Conservation (phyloP, 805 yeast genomes). For the Zygotorulaspora danielsina region DNA sequence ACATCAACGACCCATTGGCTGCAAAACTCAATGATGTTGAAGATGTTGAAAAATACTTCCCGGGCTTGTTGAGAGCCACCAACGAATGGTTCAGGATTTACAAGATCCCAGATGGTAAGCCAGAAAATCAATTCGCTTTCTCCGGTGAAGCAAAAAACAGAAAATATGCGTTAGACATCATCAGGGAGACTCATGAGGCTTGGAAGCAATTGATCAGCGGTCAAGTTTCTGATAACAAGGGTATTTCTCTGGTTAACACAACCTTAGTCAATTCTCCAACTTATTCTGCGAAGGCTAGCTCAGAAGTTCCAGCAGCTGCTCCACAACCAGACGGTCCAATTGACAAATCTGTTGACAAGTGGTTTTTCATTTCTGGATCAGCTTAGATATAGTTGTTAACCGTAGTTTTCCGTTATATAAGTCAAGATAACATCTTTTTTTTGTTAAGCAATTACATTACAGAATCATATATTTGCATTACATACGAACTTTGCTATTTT, state of each 20-base stretch:
- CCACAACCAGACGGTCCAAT: conserved; percentile 85
- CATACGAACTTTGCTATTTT: conserved; percentile 59
- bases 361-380: conserved; percentile 95
- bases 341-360: conserved; percentile 93
- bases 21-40: conserved; percentile 81
- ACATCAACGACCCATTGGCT: conserved; percentile 84
- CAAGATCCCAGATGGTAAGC: conserved; percentile 97
- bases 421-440: neutral
- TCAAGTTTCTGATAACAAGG: conserved; percentile 53
- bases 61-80: conserved; percentile 89
- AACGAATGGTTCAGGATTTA: conserved; percentile 98
- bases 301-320: conserved; percentile 64
- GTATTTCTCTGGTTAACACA: conserved; percentile 71
- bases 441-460: too few species aligned
- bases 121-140: conserved; percentile 95
- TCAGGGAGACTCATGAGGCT: conserved; percentile 76
- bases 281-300: conserved; percentile 44
- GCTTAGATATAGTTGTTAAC: conserved; percentile 30
- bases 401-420: neutral
- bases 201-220: conserved; percentile 77
- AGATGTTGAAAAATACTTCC: conserved; percentile 85
- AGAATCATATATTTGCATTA: conserved; percentile 42
- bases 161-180: conserved; percentile 78
- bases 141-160: conserved; percentile 86
- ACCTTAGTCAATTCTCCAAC: conserved; percentile 57